Conservation (phyloP, 169 alveolate genomes). For the Eimeria maxima region DNA sequence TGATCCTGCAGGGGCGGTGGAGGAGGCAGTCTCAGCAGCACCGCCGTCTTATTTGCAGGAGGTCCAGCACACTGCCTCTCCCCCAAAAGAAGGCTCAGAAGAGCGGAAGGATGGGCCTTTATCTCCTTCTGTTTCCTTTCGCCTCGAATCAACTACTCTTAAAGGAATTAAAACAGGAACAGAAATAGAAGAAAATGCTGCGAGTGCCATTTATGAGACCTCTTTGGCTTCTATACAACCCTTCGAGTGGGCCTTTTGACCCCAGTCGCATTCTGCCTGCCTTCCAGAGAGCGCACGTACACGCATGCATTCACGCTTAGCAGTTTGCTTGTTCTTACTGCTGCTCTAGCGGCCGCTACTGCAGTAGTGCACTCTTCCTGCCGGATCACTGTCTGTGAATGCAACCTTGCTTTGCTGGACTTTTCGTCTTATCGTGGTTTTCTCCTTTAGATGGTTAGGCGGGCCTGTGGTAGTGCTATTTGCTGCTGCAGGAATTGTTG, state of each 20-base stretch:
- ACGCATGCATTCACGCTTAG: not conserved
- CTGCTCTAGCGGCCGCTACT: not conserved
- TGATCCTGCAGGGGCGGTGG: not conserved
- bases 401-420: not conserved
- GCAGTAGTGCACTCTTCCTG: not conserved
- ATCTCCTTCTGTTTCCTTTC: not conserved
- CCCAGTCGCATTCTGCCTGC: not conserved
- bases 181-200: not conserved
- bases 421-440: not conserved
- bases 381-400: not conserved
- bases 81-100: not conserved
- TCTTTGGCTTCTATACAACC: not conserved
- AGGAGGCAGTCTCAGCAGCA: not conserved
- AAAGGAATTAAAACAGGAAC: not conserved
- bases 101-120: not conserved
- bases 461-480: not conserved
- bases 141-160: not conserved
- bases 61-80: not conserved
- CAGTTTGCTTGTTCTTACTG: not conserved
- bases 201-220: not conserved
- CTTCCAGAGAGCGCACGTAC: not conserved
- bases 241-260: not conserved
- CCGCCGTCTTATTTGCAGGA: not conserved
- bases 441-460: not conserved
- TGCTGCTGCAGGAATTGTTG: conserved; percentile 41